Conservation (phyloP, 2,329 filamentous ascomycete genomes). For the Trichoderma arundinaceum region DNA sequence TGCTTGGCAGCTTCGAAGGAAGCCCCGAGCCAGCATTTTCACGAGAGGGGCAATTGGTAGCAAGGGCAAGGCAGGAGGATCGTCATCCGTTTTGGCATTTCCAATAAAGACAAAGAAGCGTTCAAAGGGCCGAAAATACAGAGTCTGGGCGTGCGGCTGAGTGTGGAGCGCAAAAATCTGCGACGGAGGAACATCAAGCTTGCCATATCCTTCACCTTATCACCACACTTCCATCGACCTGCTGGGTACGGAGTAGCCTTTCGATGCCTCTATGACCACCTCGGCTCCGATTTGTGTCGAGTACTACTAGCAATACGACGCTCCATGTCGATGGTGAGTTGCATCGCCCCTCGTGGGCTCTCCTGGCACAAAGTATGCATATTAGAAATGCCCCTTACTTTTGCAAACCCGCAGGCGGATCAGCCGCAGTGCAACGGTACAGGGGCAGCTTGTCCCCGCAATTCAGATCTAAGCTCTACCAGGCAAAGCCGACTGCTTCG, state of each 20-base stretch:
- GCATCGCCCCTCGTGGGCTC: not conserved
- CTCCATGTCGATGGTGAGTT: not conserved
- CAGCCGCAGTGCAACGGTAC: slow-evolving; percentile 24
- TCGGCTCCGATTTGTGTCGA: slow-evolving; percentile 1
- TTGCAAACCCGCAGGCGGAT: slow-evolving; percentile 15
- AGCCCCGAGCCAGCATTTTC: slow-evolving; percentile 3
- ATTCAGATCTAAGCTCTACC: slow-evolving; percentile 24
- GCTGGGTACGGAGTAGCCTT: not conserved
- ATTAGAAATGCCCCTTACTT: slow-evolving; percentile 11
- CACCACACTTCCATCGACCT: not conserved
- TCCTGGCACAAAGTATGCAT: not conserved
- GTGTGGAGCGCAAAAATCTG: slow-evolving; percentile 7
- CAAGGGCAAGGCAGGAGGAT: not conserved
- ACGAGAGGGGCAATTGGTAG: not conserved
- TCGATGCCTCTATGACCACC: not conserved
- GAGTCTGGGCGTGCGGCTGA: slow-evolving; percentile 8
- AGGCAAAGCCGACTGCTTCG: slow-evolving; percentile 11
- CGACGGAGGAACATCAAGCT: not conserved
- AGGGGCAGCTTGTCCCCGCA: slow-evolving; percentile 19
- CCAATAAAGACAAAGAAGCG: too few species aligned
- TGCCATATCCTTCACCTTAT: not conserved
- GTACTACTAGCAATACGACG: not conserved
- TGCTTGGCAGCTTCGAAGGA: slow-evolving; percentile 9
- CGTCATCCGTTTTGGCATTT: not conserved
- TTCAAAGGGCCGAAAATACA: slow-evolving; percentile 1